Conservation (phyloP, 306 rosid species). For the Bauhinia variegata region DNA sequence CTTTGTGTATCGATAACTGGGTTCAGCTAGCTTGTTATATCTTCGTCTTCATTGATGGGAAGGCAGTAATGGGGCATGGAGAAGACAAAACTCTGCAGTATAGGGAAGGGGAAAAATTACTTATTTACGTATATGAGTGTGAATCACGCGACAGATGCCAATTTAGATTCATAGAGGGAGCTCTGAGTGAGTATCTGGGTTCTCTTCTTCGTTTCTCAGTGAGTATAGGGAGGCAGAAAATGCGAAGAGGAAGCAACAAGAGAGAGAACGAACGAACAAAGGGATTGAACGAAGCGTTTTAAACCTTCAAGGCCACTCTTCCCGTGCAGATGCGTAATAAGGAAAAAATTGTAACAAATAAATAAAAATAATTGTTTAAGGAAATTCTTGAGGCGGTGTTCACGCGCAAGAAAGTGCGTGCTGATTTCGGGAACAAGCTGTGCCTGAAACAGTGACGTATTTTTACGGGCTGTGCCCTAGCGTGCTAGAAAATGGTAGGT, state of each 20-base stretch:
- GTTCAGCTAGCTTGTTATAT: slow-evolving; percentile 1
- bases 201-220: slow-evolving; percentile 40
- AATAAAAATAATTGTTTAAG: neutral
- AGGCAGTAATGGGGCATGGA: slow-evolving; percentile 34
- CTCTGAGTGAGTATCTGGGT: slow-evolving; percentile 40
- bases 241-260: slow-evolving; percentile 18
- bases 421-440: neutral
- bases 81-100: slow-evolving; percentile 22
- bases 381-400: neutral
- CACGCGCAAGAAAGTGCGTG: slow-evolving; percentile 25
- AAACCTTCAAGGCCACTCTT: slow-evolving; percentile 33
- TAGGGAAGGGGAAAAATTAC: neutral
- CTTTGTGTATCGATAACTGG: slow-evolving; percentile 3
- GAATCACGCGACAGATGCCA: slow-evolving; percentile 45
- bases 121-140: slow-evolving; percentile 29
- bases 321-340: slow-evolving; percentile 15
- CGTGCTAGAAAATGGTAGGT: neutral
- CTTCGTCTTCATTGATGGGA: slow-evolving; percentile 31
- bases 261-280: neutral
- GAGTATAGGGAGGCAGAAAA: slow-evolving; percentile 39
- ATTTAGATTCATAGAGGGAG: slow-evolving; percentile 57
- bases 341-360: neutral
- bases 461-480: too few species aligned
- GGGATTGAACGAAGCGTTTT: slow-evolving; percentile 63
- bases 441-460: neutral